These are phyloP conservation scores for Aspergillus ostianus DNA, from an alignment of 495 filamentous ascomycete species.

Conservation along the genomic window DNA sequence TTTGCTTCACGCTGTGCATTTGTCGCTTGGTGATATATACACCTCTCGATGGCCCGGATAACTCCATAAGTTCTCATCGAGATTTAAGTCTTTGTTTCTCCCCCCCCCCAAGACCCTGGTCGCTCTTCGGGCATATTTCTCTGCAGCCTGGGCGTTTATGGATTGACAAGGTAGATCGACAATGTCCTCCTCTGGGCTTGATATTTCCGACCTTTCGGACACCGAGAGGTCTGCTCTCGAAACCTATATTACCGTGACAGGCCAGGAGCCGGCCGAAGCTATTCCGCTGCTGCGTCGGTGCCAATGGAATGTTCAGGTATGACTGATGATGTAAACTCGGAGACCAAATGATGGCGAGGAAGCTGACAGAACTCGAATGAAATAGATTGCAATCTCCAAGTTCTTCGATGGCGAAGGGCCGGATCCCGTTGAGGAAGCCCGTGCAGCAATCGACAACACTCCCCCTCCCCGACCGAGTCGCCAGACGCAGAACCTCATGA, in stretches of 20 bases:
- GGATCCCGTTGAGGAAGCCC: conserved; percentile 75
- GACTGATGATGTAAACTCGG: neutral
- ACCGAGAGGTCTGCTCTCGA: conserved; percentile 78
- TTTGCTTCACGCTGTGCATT: no score
- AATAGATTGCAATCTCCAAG: conserved; percentile 86
- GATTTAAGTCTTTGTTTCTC: neutral
- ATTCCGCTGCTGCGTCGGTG: conserved; percentile 78
- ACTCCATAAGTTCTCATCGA: neutral
- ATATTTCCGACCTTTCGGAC: conserved; percentile 68
- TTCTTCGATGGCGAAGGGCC: conserved; percentile 96
- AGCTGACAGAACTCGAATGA: conserved; percentile 13
- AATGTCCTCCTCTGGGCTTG: conserved; percentile 48
- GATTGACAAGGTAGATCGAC: conserved; percentile 18
- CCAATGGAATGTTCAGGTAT: conserved; percentile 93
- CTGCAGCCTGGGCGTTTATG: conserved; percentile 15
- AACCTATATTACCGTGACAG: conserved; percentile 84
- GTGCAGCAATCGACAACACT: conserved; percentile 56
- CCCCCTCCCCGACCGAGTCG: conserved; percentile 55
- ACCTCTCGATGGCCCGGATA: neutral
- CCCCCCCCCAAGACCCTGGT: neutral
- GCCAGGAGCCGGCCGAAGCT: conserved; percentile 74
- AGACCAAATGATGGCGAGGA: neutral
- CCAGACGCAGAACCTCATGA: conserved; percentile 50
- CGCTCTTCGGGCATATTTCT: neutral
- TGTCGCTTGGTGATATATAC: neutral